Evolutionary conservation across 805 yeast species (phyloP).

Genomic region (Kazachstania kunashirensis): DNA sequence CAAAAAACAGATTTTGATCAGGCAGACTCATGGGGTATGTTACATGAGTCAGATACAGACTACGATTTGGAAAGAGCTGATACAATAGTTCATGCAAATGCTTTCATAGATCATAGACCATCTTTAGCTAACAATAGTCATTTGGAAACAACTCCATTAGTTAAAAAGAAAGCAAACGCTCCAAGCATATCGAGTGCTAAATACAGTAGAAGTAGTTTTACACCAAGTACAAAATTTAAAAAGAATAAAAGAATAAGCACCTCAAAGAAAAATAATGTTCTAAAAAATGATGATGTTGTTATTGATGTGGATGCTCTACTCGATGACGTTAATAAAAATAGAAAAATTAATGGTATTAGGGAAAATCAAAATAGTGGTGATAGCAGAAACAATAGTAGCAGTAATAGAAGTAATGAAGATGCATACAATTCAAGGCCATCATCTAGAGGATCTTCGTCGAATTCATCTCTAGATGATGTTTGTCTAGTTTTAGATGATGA

Average conservation of each 20-base stretch:
- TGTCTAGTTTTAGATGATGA: conserved; percentile 72
- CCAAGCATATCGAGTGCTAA: neutral
- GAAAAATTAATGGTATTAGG: conserved; percentile 2
- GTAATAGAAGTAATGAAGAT: conserved; percentile 6
- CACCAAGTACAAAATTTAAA: neutral
- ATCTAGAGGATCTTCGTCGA: conserved; percentile 36
- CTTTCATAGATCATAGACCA: conserved; percentile 24
- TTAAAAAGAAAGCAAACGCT: conserved; percentile 1
- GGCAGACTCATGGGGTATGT: conserved; percentile 27
- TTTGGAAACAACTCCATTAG: neutral
- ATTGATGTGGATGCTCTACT: conserved; percentile 29
- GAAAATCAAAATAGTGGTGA: neutral
- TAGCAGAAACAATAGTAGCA: neutral
- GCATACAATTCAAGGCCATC: conserved; percentile 36
- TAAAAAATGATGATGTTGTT: conserved; percentile 19
- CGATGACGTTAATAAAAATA: conserved; percentile 20
- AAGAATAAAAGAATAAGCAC: neutral
- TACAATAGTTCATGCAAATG: conserved; percentile 9
- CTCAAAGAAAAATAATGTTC: neutral
- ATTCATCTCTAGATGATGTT: conserved; percentile 82
- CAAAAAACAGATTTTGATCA: conserved; percentile 25
- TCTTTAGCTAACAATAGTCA: conserved; percentile 5
- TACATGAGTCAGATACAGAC: conserved; percentile 22
- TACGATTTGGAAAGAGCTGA: conserved; percentile 10
- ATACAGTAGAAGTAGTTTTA: neutral